Evolutionary conservation across 345 rosid genomes (phyloP), one percentile per base, ranked within the genome.

Genomic region (Leavenworthia alabamica): DNA sequence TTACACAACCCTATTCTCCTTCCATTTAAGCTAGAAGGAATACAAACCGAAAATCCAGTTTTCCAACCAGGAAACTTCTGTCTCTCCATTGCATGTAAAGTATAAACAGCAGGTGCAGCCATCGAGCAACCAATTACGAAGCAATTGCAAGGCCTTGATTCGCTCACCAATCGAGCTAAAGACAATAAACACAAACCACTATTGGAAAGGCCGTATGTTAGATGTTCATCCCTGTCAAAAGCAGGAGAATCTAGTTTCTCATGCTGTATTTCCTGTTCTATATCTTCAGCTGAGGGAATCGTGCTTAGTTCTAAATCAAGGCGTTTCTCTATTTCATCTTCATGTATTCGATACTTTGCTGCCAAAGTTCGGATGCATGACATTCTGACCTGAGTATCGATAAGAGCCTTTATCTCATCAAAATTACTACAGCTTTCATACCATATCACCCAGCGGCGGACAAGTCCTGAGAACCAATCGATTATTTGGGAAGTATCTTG

Each of bases 1-100:
- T 84, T 79, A 60, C 96, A 91, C 68, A 91, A 60, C 39, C 89
- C 98, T 39, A 91, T 69, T 53, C 85, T 68, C 77, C 95, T 84
- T 73, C 76, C 75, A 67, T 88, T 91, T 76, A 91, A 75, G 75
- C 89, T 84, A 39, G 96, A 89, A 72, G 81, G 98, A 36, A 91
- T 86, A 71, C 83, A 83, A 75, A 77, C 73, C 26, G 90, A 57
- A 75, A 91, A 88, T 41, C 98, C 96, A 1, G 98, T 91, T 73
- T 79, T 86, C 98, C 98, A 91, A 28, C 86, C 90, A 1, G 98
- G 95, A 76, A 91, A 91, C 67, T 75, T 88, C 81, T 91, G 98
- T 37, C 90, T 81, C 63, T 88, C 92, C 96, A 91, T 86, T 62
- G 80, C 96, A 77, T 86, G 85, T 32, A 84, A 71, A 47, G 84